phyloP scores from a whole-genome alignment of 768 basidiomycete genomes.

The Lyophyllum atratum region DNA sequence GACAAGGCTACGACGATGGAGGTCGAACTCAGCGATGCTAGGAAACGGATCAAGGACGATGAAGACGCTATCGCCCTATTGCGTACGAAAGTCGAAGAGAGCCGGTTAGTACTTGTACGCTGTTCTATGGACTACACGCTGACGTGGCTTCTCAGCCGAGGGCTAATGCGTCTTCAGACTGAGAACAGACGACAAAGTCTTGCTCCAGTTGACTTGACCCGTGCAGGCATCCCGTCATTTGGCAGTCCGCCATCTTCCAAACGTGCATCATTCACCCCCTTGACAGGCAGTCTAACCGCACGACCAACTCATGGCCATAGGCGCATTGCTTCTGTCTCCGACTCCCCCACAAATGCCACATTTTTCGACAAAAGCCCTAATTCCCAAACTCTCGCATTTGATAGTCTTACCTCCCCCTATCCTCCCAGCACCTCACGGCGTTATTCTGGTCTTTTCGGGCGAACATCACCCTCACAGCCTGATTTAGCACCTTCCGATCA shows the following conservation, averaged over 20 bases:
- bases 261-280: constrained; percentile 74
- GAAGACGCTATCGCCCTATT: constrained; percentile 77
- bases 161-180: constrained; percentile 83
- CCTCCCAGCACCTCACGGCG: constrained; percentile 35
- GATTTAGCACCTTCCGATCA: constrained; percentile 31
- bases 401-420: constrained; percentile 24
- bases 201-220: constrained; percentile 54
- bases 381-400: constrained; percentile 33
- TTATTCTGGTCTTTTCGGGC: constrained; percentile 56
- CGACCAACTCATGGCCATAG: constrained; percentile 55
- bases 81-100: constrained; percentile 85
- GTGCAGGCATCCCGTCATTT: constrained; percentile 41
- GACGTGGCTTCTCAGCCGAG: constrained; percentile 51
- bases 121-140: constrained; percentile 5
- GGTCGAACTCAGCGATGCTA: constrained; percentile 53
- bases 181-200: constrained; percentile 70
- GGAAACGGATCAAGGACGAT: constrained; percentile 62
- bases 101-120: constrained; percentile 53
- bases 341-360: constrained; percentile 42
- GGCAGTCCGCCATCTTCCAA: constrained; percentile 57
- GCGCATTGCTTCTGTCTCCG: constrained; percentile 76
- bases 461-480: constrained; percentile 44
- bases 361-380: constrained; percentile 38
- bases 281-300: constrained; percentile 54
- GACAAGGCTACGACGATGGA: constrained; percentile 65